phyloP scores from a whole-genome alignment of 805 yeast genomes.

The Cyberlindnera amylophila region DNA sequence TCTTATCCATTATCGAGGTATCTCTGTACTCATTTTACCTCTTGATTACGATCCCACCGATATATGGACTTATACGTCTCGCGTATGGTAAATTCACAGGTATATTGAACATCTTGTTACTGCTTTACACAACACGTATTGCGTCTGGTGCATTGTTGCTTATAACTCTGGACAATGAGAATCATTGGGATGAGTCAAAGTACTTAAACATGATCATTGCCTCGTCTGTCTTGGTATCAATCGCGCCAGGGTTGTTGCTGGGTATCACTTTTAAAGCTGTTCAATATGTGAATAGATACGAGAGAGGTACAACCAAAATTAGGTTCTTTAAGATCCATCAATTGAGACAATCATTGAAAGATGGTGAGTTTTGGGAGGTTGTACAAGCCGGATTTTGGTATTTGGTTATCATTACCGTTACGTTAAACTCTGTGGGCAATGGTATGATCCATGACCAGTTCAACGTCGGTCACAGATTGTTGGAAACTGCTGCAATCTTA shows the following conservation, averaged over 20 bases:
- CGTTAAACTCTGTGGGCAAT: slow-evolving; percentile 4
- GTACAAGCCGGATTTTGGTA: background rate
- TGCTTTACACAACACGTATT: background rate
- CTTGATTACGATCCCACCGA: too few relatives aligned
- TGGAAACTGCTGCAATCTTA: slow-evolving; percentile 3
- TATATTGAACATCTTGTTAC: background rate
- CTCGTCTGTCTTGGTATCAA: background rate
- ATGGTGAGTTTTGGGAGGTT: background rate
- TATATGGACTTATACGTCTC: background rate
- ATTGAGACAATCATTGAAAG: too few relatives aligned
- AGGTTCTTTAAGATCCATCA: too few relatives aligned
- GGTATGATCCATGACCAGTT: background rate
- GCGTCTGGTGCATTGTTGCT: background rate
- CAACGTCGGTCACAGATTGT: background rate
- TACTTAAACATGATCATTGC: slow-evolving; percentile 6
- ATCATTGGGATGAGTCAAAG: background rate
- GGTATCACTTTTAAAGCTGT: slow-evolving; percentile 3
- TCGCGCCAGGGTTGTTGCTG: slow-evolving; percentile 4
- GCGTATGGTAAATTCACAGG: background rate
- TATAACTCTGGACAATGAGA: background rate
- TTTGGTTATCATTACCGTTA: slow-evolving; percentile 1
- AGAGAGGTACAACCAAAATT: too few relatives aligned
- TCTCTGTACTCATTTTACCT: too few relatives aligned
- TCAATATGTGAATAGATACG: background rate
- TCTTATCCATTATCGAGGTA: too few relatives aligned